Conservation (phyloP, 176 grass and related monocot species). For the Triticum timopheevii region DNA sequence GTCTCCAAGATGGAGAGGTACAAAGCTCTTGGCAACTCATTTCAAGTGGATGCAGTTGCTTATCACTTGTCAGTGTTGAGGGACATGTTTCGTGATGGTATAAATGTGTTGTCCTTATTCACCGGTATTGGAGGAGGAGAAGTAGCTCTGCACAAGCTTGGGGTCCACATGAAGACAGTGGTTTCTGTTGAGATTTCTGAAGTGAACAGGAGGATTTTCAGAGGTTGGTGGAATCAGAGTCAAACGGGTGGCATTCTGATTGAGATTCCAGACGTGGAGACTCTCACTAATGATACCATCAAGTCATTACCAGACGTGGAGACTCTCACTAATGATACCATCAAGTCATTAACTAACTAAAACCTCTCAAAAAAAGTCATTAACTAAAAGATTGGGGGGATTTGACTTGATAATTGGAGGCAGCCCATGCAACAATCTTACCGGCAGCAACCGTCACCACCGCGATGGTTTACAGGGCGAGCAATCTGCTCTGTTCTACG, state of each 20-base stretch:
- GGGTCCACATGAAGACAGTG: slow-evolving; percentile 56
- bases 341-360: not conserved
- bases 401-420: slow-evolving; percentile 81
- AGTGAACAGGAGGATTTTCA: slow-evolving; percentile 56
- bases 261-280: slow-evolving; percentile 57
- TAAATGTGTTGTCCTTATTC: slow-evolving; percentile 70
- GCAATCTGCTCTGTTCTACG: slow-evolving; percentile 68
- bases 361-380: not conserved
- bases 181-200: slow-evolving; percentile 78
- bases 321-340: slow-evolving; percentile 27
- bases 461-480: slow-evolving; percentile 71
- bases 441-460: slow-evolving; percentile 72
- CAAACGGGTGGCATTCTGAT: slow-evolving; percentile 49
- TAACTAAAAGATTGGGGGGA: slow-evolving; percentile 44
- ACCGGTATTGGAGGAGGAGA: slow-evolving; percentile 89
- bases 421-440: slow-evolving; percentile 82
- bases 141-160: slow-evolving; percentile 75
- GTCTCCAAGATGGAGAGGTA: slow-evolving; percentile 62
- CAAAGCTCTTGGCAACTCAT: slow-evolving; percentile 69
- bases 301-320: slow-evolving; percentile 39
- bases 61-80: slow-evolving; percentile 69
- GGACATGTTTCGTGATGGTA: slow-evolving; percentile 58
- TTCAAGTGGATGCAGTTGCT: slow-evolving; percentile 83
- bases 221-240: slow-evolving; percentile 77
- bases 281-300: slow-evolving; percentile 23